A percentile compares a stretch with the other conserved stretches of the same genome.
These are phyloP conservation scores for Mycoemilia scoparia DNA, from an alignment of 192 early-diverging fungal species.

Conservation along the genomic window DNA sequence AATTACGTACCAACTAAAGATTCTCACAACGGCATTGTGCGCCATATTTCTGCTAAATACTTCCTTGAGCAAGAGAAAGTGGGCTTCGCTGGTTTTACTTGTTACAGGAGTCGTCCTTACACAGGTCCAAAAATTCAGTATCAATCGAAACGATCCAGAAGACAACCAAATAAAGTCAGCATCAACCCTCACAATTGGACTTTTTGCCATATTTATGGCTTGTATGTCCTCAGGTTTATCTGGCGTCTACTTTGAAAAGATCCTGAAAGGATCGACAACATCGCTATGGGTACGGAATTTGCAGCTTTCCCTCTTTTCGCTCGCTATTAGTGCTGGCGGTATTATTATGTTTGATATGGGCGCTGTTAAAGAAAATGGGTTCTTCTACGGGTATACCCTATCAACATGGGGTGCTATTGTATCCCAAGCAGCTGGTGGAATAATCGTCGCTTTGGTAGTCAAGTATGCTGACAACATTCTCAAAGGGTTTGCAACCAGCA, in stretches of 20 bases:
- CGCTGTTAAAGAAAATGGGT: conserved; percentile 52
- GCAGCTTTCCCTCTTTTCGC: conserved; percentile 74
- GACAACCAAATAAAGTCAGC: too few relatives aligned
- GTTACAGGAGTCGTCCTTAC: conserved; percentile 85
- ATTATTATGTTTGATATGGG: conserved; percentile 59
- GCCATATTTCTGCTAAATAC: conserved; percentile 66
- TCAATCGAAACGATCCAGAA: too few relatives aligned
- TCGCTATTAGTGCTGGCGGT: conserved; percentile 60
- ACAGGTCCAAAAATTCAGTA: conserved; percentile 50
- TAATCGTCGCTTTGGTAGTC: conserved; percentile 90
- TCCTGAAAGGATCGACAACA: conserved; percentile 69
- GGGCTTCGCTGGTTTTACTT: conserved; percentile 63
- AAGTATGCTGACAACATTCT: conserved; percentile 98
- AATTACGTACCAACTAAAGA: conserved; percentile 96
- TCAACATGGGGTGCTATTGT: conserved; percentile 69
- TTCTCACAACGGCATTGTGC: conserved; percentile 87
- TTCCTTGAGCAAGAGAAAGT: conserved; percentile 47
- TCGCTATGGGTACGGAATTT: conserved; percentile 86
- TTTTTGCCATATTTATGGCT: conserved; percentile 62
- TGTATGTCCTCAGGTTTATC: conserved; percentile 86
- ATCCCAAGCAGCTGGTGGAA: conserved; percentile 82
- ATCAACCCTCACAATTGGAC: conserved; percentile 37
- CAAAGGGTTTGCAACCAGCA: conserved; percentile 93
- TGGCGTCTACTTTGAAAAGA: conserved; percentile 98
- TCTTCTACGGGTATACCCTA: conserved; percentile 77